Evolutionary conservation across 2,329 filamentous ascomycete species (phyloP).

Genomic region (Cytospora piceicola): DNA sequence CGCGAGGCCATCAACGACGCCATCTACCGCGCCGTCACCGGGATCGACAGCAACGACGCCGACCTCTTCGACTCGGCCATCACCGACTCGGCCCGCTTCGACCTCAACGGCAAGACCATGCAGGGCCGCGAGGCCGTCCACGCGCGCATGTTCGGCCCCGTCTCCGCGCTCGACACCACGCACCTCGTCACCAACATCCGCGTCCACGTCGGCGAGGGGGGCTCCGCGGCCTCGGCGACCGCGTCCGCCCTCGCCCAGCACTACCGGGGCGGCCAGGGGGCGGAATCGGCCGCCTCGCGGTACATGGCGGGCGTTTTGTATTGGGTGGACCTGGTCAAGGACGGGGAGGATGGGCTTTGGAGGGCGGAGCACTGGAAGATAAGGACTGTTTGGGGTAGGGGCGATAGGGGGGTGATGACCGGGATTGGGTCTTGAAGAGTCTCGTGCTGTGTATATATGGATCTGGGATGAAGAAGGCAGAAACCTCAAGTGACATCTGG

Average conservation of each 20-base stretch:
- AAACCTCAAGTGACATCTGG: background rate
- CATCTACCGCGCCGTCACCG: slow-evolving; percentile 37
- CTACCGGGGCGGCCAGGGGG: slow-evolving; percentile 9
- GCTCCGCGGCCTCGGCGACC: background rate
- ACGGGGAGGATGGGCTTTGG: background rate
- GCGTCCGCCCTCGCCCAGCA: slow-evolving; percentile 23
- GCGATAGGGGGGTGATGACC: slow-evolving; percentile 1
- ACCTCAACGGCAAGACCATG: slow-evolving; percentile 33
- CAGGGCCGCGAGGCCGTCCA: slow-evolving; percentile 38
- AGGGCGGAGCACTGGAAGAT: slow-evolving; percentile 31
- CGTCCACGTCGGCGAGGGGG: slow-evolving; percentile 33
- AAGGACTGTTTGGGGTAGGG: slow-evolving; percentile 1
- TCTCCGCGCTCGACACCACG: slow-evolving; percentile 37
- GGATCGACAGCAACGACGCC: slow-evolving; percentile 37
- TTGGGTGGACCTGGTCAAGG: slow-evolving; percentile 14
- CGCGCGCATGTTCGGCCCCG: slow-evolving; percentile 28
- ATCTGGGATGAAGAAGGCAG: background rate
- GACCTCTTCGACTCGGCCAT: slow-evolving; percentile 39
- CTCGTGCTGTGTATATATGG: background rate
- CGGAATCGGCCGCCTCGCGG: background rate
- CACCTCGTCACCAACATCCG: slow-evolving; percentile 25
- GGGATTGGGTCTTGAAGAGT: background rate
- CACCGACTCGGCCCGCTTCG: slow-evolving; percentile 33
- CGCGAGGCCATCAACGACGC: slow-evolving; percentile 42
- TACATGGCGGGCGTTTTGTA: slow-evolving; percentile 14